phyloP scores from a whole-genome alignment of 805 yeast genomes.

The Schwanniomyces pseudopolymorphus region DNA sequence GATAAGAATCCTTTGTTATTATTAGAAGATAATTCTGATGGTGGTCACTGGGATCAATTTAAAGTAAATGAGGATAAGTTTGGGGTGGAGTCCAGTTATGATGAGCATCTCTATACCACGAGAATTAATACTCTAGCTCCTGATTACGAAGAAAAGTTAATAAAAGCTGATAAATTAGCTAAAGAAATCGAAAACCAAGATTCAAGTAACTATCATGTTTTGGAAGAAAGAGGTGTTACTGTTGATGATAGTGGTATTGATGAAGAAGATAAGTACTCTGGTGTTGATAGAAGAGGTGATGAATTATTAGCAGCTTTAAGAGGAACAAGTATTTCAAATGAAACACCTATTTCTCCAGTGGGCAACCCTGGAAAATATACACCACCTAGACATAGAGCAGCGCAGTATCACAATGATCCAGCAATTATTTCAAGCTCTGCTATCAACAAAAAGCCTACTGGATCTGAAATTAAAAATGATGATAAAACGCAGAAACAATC shows the following conservation, averaged over 20 bases:
- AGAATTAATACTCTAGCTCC: slow-evolving; percentile 68
- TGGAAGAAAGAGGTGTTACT: slow-evolving; percentile 83
- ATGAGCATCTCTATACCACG: slow-evolving; percentile 87
- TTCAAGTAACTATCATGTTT: slow-evolving; percentile 73
- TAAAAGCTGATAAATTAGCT: slow-evolving; percentile 76
- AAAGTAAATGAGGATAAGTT: slow-evolving; percentile 86
- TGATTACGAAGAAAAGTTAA: slow-evolving; percentile 62
- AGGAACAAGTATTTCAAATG: slow-evolving; percentile 24
- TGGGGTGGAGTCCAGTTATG: slow-evolving; percentile 81
- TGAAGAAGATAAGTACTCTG: slow-evolving; percentile 95
- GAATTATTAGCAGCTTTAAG: slow-evolving; percentile 50
- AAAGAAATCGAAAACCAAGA: slow-evolving; percentile 74
- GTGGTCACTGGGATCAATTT: slow-evolving; percentile 84
- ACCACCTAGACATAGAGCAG: slow-evolving; percentile 57
- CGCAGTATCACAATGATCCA: slow-evolving; percentile 58
- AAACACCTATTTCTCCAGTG: slow-evolving; percentile 5
- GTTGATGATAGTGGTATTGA: slow-evolving; percentile 86
- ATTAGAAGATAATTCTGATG: slow-evolving; percentile 35
- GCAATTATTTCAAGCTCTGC: slow-evolving; percentile 62
- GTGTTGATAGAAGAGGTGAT: slow-evolving; percentile 68
- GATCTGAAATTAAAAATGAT: slow-evolving; percentile 8
- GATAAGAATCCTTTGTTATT: slow-evolving; percentile 18
- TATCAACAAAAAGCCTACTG: slow-evolving; percentile 7
- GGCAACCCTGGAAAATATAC: slow-evolving; percentile 42
- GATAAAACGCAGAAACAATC: slow-evolving; percentile 9